Evolutionary conservation across 306 rosid species (phyloP), one percentile per base, ranked within the genome.

Genomic region (Oxytropis ochrocephala): DNA sequence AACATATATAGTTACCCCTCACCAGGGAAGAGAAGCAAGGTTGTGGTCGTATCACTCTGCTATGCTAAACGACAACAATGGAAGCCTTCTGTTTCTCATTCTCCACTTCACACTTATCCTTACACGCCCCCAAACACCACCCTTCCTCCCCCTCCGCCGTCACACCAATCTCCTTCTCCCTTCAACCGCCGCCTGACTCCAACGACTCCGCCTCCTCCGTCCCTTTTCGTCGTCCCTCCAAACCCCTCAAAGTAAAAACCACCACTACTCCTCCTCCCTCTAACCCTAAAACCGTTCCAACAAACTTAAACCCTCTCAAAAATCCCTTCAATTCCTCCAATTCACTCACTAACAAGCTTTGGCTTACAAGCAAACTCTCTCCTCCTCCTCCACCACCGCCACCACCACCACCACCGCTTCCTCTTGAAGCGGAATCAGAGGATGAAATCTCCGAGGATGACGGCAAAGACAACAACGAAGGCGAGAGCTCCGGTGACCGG

Each of bases 291-390:
- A 35, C 64, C 64, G 64, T 57, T 7, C 69, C 81, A n/a, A 66
- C 80, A 14, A 46, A 47, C 50, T 70, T 82, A 4, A 93, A 86
- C 42, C 97, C 97, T 3, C 87, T 85, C 39, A 89, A 57, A 48
- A 85, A 70, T 58, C 69, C 83, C 44, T 35, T 74, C 8, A 65
- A 43, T 19, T 24, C 83, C 55, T 66, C 85, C 1, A 67, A 67
- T 78, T 68, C 91, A 8, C 86, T 88, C 64, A 71, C 84, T 10
- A 79, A 78, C 69, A 93, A 88, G 77, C 91, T 93, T 18, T 81
- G 98, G 93, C 97, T 93, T 73, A 77, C 97, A 2, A 88, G 95
- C 79, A 93, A 90, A 84, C 91, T 90, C 24, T 86, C 86, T 35
- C 91, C 90, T 0, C 82, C 86, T 0, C 66, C 78, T 0, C 49